Conservation (phyloP, 2,329 filamentous ascomycete genomes). For the Epichloe sibirici region DNA sequence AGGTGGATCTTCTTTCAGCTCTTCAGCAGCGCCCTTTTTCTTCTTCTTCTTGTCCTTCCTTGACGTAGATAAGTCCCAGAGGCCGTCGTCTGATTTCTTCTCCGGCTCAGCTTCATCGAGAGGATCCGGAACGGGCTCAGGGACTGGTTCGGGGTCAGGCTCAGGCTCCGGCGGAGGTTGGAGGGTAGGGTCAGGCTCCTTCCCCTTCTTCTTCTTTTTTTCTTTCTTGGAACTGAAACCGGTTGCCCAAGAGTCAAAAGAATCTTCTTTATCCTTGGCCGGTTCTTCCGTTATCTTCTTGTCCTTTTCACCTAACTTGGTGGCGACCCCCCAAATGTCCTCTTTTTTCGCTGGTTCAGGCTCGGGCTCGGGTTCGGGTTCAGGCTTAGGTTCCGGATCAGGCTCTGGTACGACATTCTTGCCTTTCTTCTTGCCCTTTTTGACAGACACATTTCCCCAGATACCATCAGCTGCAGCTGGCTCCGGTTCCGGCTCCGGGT, state of each 20-base stretch:
- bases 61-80: slow-evolving; percentile 11
- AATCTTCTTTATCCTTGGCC: slow-evolving; percentile 10
- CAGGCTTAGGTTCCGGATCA: slow-evolving; percentile 10
- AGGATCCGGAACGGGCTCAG: slow-evolving; percentile 13
- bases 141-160: slow-evolving; percentile 10
- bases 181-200: background rate
- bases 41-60: slow-evolving; percentile 13
- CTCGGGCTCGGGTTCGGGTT: slow-evolving; percentile 10
- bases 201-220: slow-evolving; percentile 14
- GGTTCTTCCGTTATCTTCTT: slow-evolving; percentile 14
- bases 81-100: slow-evolving; percentile 8
- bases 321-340: slow-evolving; percentile 18
- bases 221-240: slow-evolving; percentile 9
- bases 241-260: slow-evolving; percentile 16
- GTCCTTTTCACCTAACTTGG: slow-evolving; percentile 20
- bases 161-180: background rate
- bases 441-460: slow-evolving; percentile 13
- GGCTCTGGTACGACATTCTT: slow-evolving; percentile 15
- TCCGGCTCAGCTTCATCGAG: background rate
- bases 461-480: slow-evolving; percentile 12
- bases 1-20: background rate
- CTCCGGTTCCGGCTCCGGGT: slow-evolving; percentile 15
- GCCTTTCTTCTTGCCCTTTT: slow-evolving; percentile 31
- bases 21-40: background rate
- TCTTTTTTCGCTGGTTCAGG: slow-evolving; percentile 17